Base-by-base conservation (phyloP, 768 basidiomycete genomes). In the Pleurotus cornucopiae region DNA sequence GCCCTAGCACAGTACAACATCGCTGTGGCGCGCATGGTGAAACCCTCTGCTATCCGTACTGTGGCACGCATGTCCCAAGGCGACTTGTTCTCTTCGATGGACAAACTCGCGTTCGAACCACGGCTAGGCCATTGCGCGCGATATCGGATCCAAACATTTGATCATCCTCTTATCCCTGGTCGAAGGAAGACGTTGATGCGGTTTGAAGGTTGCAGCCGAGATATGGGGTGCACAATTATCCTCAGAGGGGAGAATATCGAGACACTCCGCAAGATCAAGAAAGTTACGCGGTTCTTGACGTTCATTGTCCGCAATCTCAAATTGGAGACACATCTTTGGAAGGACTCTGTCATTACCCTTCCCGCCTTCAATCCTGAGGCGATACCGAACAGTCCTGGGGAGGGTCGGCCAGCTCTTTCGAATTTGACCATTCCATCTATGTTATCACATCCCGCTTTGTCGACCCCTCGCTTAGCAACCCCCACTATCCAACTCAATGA, bases 151-250 rank as follows among this genome's bases (percentile, higher is more conserved):
- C 94, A 97, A 69, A 97, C 97, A 0, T 98, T 89, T 67, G 96
- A 98, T 60, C 95, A 99, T 69, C 80, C 84, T 11, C 77, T 95
- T 40, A 99, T 98, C 41, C 94, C 95, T n/a, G 94, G 94, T 16
- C 82, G 81, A 14, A 80, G 97, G 55, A 99, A 99, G 76, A 93
- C 96, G 0, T 90, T 93, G 66, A 94, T 99, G 93, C 88, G 97
- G 1, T 98, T 99, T 64, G 97, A 99, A 70, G 96, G 96, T 1
- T 97, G 95, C 64, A 89, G 83, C 65, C 82, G 83, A 49, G 92
- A 97, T 60, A 89, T 92, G 81, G 95, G 95, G 0, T 98, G 94
- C 61, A 98, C 97, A 2, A 88, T 99, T 61, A 79, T 98, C 39
- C 70, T 99, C 46, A 82, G 97, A 43, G 97, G 97, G 7, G 94